phyloP scores from a whole-genome alignment of 768 basidiomycete species.

The Asterophora parasitica region DNA sequence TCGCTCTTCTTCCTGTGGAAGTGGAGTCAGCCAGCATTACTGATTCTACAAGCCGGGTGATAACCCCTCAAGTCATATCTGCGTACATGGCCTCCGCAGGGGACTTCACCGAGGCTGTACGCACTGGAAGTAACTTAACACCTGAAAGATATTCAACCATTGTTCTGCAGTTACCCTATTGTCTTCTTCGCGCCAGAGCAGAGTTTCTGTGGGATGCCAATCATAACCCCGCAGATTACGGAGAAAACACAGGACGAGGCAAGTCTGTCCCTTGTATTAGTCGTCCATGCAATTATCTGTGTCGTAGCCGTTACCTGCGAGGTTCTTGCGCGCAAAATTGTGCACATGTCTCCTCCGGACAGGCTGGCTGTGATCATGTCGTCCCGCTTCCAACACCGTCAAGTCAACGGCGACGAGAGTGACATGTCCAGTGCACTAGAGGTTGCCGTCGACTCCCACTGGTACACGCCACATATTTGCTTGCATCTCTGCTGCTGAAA shows the following conservation, averaged over 20 bases:
- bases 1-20: constrained; percentile 75
- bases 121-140: constrained; percentile 16
- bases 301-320: constrained; percentile 72
- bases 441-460: constrained; percentile 87
- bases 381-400: constrained; percentile 65
- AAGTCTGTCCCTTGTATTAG: constrained; percentile 14
- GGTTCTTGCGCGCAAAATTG: constrained; percentile 73
- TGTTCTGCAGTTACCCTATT: constrained; percentile 65
- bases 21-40: constrained; percentile 62
- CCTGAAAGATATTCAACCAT: neutral
- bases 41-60: constrained; percentile 77
- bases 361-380: constrained; percentile 69
- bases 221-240: constrained; percentile 78
- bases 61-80: constrained; percentile 74
- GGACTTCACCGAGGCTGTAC: constrained; percentile 80
- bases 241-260: constrained; percentile 82
- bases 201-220: constrained; percentile 83
- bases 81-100: constrained; percentile 81
- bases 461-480: constrained; percentile 37
- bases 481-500: neutral
- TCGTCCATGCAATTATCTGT: too few relatives aligned
- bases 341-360: constrained; percentile 65
- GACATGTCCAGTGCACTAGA: constrained; percentile 78
- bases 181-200: constrained; percentile 68
- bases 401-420: constrained; percentile 72